Conservation (phyloP, 2,329 filamentous ascomycete genomes). For the Decorospora gaudefroyi region DNA sequence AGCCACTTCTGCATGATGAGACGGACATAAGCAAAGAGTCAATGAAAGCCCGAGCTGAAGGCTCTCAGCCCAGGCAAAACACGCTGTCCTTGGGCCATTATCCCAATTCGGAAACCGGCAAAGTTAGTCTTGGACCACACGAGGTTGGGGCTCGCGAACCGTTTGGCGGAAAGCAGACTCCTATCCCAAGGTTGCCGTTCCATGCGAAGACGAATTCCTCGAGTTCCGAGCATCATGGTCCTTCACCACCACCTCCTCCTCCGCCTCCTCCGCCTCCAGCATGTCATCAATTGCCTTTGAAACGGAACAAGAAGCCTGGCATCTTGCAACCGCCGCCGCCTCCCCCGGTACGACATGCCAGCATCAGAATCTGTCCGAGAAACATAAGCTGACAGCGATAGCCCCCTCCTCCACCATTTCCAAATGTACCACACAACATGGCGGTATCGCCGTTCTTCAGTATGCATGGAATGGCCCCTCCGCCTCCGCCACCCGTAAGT, state of each 20-base stretch:
- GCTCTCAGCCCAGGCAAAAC: too few species aligned
- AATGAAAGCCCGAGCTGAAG: background rate
- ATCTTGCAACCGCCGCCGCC: slow-evolving; percentile 3
- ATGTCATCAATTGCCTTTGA: background rate
- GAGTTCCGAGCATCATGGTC: background rate
- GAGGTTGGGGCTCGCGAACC: background rate
- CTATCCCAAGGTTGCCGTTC: background rate
- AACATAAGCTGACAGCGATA: background rate
- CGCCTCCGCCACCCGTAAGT: slow-evolving; percentile 16
- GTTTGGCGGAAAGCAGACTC: background rate
- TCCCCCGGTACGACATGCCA: background rate
- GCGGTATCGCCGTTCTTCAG: background rate
- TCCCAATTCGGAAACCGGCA: background rate
- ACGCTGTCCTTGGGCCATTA: background rate
- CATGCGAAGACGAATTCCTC: background rate
- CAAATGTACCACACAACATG: background rate
- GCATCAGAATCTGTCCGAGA: background rate
- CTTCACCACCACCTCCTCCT: background rate
- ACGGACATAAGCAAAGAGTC: background rate
- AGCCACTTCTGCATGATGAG: background rate
- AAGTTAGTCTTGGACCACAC: background rate
- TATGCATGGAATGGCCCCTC: background rate
- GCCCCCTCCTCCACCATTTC: slow-evolving; percentile 22
- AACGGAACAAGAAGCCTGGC: background rate
- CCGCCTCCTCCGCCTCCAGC: slow-evolving; percentile 2